Evolutionary conservation across 2,329 filamentous ascomycete species (phyloP).

Genomic region (Fusarium goolgardi): DNA sequence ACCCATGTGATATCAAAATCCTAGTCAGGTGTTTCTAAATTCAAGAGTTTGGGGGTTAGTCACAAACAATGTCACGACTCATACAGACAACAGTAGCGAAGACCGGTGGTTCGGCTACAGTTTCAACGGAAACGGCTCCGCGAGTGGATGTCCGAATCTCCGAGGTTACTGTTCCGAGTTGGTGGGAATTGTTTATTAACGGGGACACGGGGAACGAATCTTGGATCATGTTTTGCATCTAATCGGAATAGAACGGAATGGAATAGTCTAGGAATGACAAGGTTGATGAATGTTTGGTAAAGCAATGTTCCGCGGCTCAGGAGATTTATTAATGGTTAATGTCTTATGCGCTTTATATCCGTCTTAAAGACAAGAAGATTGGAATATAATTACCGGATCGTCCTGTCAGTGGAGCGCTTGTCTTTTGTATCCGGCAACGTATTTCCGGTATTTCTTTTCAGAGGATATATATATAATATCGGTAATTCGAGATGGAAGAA

Average conservation of each 20-base stretch:
- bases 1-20: background rate
- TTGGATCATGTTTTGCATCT: background rate
- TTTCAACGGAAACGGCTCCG: constrained; percentile 37
- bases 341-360: background rate
- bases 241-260: constrained; percentile 20
- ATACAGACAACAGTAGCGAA: background rate
- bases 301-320: constrained; percentile 5
- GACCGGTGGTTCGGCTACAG: constrained; percentile 10
- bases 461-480: background rate
- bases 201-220: constrained; percentile 30
- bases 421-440: constrained; percentile 21
- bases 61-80: background rate
- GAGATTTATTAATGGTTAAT: constrained; percentile 1
- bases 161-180: constrained; percentile 34
- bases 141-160: constrained; percentile 39
- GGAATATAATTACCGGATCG: constrained; percentile 6
- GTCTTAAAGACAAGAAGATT: background rate
- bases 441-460: constrained; percentile 18
- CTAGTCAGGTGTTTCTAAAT: background rate
- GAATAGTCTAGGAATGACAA: background rate
- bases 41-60: constrained; percentile 26
- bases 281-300: background rate
- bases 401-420: background rate
- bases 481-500: background rate
- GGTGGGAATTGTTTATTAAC: background rate